Evolutionary conservation across 129 eudicot genomes (phyloP).

Genomic region (Artemisia argyi): DNA sequence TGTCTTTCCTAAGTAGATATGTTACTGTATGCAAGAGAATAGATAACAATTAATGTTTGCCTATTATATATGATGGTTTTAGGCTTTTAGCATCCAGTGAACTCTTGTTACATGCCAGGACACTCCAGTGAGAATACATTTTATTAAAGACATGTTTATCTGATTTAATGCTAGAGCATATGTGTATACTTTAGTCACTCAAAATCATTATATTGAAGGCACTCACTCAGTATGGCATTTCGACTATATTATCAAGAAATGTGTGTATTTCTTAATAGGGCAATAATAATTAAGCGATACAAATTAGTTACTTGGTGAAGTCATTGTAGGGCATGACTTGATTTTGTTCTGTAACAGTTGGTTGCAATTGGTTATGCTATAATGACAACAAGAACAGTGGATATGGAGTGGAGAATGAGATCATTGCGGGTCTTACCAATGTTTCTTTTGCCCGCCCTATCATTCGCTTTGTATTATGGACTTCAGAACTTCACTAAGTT

Average conservation of each 20-base stretch:
- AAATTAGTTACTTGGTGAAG: not conserved
- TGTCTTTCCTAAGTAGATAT: not conserved
- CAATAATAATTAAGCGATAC: not conserved
- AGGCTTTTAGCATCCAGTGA: not conserved
- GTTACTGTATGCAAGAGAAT: not conserved
- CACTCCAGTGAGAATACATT: not conserved
- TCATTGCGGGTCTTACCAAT: conserved; percentile 81
- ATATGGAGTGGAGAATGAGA: conserved; percentile 81
- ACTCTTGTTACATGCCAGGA: not conserved
- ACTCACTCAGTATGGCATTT: not conserved
- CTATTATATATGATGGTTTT: not conserved
- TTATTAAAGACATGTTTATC: not conserved
- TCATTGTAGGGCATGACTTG: too few relatives aligned
- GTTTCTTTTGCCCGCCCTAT: conserved; percentile 77
- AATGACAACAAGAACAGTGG: conserved; percentile 79
- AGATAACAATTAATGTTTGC: not conserved
- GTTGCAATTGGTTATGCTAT: conserved; percentile 88
- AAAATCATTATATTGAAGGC: not conserved
- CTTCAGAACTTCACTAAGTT: conserved; percentile 51
- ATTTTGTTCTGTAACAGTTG: conserved; percentile 38
- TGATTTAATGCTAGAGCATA: not conserved
- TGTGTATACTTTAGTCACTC: not conserved
- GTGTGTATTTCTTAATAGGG: not conserved
- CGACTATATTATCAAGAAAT: not conserved
- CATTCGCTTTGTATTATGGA: conserved; percentile 47